Conservation (phyloP, 768 basidiomycete genomes). For the Amanita polypyramis region DNA sequence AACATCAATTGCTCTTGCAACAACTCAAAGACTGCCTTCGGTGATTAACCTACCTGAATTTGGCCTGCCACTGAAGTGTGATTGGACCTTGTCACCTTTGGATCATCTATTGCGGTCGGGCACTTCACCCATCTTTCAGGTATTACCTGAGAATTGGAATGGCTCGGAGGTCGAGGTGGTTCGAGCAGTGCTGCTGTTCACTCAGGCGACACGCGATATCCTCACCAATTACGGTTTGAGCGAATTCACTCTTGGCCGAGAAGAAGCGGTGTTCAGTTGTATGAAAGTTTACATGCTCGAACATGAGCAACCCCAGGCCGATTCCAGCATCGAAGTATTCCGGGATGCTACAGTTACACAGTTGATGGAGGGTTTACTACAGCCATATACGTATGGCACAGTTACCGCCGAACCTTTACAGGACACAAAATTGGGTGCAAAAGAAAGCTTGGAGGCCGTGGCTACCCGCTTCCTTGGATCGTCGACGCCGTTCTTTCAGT, state of each 20-base stretch:
- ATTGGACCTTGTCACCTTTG: conserved; percentile 64
- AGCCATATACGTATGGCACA: conserved; percentile 35
- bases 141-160: conserved; percentile 63
- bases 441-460: conserved; percentile 38
- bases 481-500: conserved; percentile 81
- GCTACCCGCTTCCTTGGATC: conserved; percentile 51
- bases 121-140: conserved; percentile 54
- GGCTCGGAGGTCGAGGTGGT: conserved; percentile 72
- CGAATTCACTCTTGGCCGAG: conserved; percentile 34
- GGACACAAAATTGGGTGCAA: background rate
- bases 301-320: conserved; percentile 53
- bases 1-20: conserved; percentile 42
- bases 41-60: conserved; percentile 16
- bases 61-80: conserved; percentile 38
- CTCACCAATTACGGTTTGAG: conserved; percentile 30
- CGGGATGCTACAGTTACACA: conserved; percentile 54
- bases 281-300: conserved; percentile 98
- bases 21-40: conserved; percentile 41
- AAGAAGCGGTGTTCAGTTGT: conserved; percentile 60
- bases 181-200: conserved; percentile 57
- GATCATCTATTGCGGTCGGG: conserved; percentile 77
- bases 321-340: conserved; percentile 61
- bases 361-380: conserved; percentile 51
- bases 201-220: conserved; percentile 35
- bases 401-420: conserved; percentile 1